These are phyloP conservation scores for Solanum tacnaense DNA, from an alignment of 257 asterid genomes.

Conservation along the genomic window DNA sequence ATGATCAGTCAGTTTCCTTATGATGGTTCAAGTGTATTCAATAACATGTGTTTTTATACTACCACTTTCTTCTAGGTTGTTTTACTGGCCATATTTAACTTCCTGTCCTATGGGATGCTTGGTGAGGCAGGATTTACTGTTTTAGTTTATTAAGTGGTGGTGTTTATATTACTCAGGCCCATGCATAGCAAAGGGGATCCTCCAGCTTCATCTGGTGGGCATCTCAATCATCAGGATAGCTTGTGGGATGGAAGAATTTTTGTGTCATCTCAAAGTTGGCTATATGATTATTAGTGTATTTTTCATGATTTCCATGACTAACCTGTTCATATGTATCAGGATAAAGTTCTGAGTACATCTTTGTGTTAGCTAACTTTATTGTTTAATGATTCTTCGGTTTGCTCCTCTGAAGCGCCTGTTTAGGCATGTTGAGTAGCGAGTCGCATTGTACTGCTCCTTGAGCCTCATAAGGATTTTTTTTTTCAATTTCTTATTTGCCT, in stretches of 20 bases:
- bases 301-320: neutral
- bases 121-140: slow-evolving; percentile 6
- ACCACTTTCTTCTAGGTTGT: neutral
- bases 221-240: slow-evolving; percentile 16
- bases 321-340: neutral
- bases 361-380: neutral
- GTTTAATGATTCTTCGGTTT: neutral
- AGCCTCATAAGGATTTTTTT: neutral
- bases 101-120: slow-evolving; percentile 8
- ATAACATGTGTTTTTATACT: neutral
- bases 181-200: slow-evolving; percentile 32
- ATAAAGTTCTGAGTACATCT: neutral
- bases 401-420: neutral
- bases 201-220: slow-evolving; percentile 38
- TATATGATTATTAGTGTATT: neutral
- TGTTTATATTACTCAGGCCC: slow-evolving; percentile 35
- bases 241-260: slow-evolving; percentile 26
- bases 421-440: neutral
- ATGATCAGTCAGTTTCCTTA: neutral
- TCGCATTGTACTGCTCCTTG: neutral
- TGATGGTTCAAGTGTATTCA: neutral
- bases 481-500: neutral
- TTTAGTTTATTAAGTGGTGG: slow-evolving; percentile 18
- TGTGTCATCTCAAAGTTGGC: slow-evolving; percentile 14
- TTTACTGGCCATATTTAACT: neutral